Evolutionary conservation across 2,329 filamentous ascomycete species (phyloP).

Genomic region (Ascochyta pisi): DNA sequence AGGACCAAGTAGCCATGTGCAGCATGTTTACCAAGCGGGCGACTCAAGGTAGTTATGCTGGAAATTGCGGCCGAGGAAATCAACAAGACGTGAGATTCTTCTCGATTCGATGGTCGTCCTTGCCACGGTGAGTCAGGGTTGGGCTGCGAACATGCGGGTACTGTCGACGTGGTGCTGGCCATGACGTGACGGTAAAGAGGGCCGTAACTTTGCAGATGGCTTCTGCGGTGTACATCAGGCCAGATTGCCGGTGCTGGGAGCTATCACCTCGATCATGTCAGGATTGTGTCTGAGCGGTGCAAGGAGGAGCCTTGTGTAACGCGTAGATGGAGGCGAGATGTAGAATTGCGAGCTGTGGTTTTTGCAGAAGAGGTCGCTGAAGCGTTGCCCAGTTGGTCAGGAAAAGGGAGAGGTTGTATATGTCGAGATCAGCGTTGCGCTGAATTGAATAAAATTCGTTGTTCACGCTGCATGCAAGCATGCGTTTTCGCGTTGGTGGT

Average conservation of each 20-base stretch:
- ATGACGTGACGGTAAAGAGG: background rate
- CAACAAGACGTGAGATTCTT: too few species aligned
- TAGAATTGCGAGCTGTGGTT: background rate
- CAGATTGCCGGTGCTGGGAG: background rate
- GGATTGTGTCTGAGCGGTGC: constrained; percentile 3
- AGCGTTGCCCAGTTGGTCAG: background rate
- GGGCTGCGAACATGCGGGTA: constrained; percentile 16
- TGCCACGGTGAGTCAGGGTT: constrained; percentile 11
- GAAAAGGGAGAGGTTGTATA: background rate
- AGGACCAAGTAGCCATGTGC: too few species aligned
- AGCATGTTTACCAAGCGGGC: too few species aligned
- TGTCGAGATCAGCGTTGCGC: too few species aligned
- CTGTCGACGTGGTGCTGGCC: background rate
- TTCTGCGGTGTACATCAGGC: background rate
- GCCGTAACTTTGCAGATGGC: background rate
- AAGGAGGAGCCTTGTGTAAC: constrained; percentile 13
- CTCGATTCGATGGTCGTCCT: background rate
- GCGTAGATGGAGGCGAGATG: background rate
- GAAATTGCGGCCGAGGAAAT: too few species aligned
- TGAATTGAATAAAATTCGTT: too few species aligned
- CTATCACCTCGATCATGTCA: background rate
- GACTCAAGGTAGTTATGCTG: too few species aligned
- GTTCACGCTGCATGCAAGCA: too few species aligned
- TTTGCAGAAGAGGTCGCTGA: too few species aligned
- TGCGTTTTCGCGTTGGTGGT: too few species aligned